phyloP scores from a whole-genome alignment of 108 stramenopile species.

The Mediolabrus comicus region DNA sequence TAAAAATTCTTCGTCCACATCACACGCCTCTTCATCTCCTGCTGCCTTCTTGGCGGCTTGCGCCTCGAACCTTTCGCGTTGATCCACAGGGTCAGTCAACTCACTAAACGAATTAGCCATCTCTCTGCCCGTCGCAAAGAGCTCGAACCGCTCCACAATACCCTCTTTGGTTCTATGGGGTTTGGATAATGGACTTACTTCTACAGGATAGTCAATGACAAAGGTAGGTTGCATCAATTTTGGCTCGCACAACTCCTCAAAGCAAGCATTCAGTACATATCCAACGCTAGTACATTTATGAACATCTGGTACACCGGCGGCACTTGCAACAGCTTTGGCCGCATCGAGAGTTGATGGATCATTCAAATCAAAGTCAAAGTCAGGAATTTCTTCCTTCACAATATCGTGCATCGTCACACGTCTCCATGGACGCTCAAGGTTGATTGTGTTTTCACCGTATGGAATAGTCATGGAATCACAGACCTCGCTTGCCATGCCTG shows the following conservation, averaged over 20 bases:
- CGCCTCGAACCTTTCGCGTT: slow-evolving; percentile 93
- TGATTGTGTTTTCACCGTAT: slow-evolving; percentile 83
- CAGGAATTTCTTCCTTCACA: slow-evolving; percentile 89
- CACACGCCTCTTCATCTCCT: slow-evolving; percentile 97
- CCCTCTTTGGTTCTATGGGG: slow-evolving; percentile 92
- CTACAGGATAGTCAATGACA: slow-evolving; percentile 96
- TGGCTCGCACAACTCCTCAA: slow-evolving; percentile 96
- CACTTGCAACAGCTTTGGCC: slow-evolving; percentile 73
- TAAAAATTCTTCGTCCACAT: slow-evolving; percentile 97
- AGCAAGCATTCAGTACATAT: slow-evolving; percentile 92
- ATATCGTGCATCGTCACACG: slow-evolving; percentile 97
- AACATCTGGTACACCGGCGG: slow-evolving; percentile 75
- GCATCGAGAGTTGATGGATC: slow-evolving; percentile 67
- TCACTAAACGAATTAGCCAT: slow-evolving; percentile 97
- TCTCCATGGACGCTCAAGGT: slow-evolving; percentile 91
- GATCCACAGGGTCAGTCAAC: slow-evolving; percentile 97
- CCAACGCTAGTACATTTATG: slow-evolving; percentile 73
- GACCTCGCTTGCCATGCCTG: slow-evolving; percentile 75
- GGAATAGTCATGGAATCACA: slow-evolving; percentile 69
- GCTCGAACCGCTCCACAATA: slow-evolving; percentile 95
- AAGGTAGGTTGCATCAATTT: slow-evolving; percentile 97
- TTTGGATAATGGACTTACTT: slow-evolving; percentile 97
- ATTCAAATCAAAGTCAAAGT: slow-evolving; percentile 82
- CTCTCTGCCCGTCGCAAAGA: slow-evolving; percentile 95
- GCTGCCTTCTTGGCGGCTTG: slow-evolving; percentile 93